Evolutionary conservation across 1,284 basidiomycete species (phyloP), one percentile per base, ranked within the genome.

Genomic region (Tilletiaria anomala): DNA sequence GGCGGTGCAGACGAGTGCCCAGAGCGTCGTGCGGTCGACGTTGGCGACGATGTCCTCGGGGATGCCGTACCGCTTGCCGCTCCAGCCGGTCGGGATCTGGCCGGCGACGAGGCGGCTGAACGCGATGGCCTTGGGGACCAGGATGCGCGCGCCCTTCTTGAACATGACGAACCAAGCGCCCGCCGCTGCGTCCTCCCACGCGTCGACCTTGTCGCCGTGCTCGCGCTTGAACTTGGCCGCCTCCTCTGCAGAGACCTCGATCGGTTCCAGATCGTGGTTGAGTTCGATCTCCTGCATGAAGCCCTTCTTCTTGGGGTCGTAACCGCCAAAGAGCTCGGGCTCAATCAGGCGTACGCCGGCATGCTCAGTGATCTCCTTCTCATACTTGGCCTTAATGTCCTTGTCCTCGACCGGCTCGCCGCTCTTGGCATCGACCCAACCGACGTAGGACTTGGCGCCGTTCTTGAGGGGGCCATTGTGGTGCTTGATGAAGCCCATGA

Each of bases 401-500:
- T 94, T 94, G 73, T 97, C 91, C 63, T 97, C 89, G 40, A 97
- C 82, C n/a, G 89, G 87, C 58, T 96, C 89, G 36, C 74, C 77
- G n/a, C 81, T 78, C 75, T 94, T 91, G 61, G 78, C 78, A 61
- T 96, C 91, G 41, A 96, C 87, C 91, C 91, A 97, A 36, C 91
- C 91, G 58, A 97, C 91, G 65, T 96, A 83, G 32, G 91, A 74
- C 34, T 80, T 77, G n/a, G 23, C 29, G 34, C 85, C 86, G 58
- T 83, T 79, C 22, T 93, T 89, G 61, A 97, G 76, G 47, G 84
- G 83, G 16, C 91, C 93, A 57, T 97, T 85, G 68, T 94, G 88
- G 73, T 96, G 87, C 71, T 91, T 94, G 76, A 96, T 94, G 70
- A 78, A 78, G 35, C 93, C 89, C 84, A 93, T 96, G 71, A 94